Conservation (phyloP, 106 monocot species). For the Platanthera guangdongensis region DNA sequence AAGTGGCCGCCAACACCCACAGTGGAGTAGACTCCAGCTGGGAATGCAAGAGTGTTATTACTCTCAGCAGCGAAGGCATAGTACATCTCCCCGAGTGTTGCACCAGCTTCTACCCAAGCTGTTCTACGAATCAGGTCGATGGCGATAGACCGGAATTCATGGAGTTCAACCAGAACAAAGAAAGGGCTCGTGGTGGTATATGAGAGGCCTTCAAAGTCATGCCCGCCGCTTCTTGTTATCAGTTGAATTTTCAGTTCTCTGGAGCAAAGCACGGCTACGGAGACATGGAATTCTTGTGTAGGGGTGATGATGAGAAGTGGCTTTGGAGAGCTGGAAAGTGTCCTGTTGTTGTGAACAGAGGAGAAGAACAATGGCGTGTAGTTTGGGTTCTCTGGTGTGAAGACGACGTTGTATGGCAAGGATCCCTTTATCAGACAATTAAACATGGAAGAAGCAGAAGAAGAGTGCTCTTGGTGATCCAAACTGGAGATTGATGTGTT, state of each 20-base stretch:
- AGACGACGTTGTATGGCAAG: conserved; percentile 14
- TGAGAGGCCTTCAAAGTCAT: conserved; percentile 56
- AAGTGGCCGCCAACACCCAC: conserved; percentile 40
- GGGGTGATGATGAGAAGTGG: conserved; percentile 31
- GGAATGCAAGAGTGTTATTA: conserved; percentile 17
- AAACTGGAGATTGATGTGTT: no score
- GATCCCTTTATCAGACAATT: not conserved
- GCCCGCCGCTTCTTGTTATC: conserved; percentile 46
- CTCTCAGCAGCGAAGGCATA: conserved; percentile 12
- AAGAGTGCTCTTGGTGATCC: no score
- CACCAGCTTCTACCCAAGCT: conserved; percentile 48
- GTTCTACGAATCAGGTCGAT: conserved; percentile 13
- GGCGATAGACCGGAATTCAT: conserved; percentile 15
- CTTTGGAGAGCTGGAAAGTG: conserved; percentile 14
- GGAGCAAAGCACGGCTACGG: conserved; percentile 23
- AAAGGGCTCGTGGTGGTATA: conserved; percentile 15
- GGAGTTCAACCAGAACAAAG: conserved; percentile 30
- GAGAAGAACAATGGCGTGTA: conserved; percentile 7
- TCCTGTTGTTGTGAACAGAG: conserved; percentile 32
- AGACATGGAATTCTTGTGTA: conserved; percentile 19
- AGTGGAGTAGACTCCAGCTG: conserved; percentile 29
- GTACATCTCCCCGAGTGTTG: conserved; percentile 42
- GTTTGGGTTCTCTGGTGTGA: not conserved
- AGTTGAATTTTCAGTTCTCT: conserved; percentile 5
- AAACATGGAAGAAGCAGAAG: not conserved